Percentiles rank a stretch among this genome's conserved stretches.
Conservation (phyloP, 164 flowering plant species). For the Magnolia changhungtana region DNA sequence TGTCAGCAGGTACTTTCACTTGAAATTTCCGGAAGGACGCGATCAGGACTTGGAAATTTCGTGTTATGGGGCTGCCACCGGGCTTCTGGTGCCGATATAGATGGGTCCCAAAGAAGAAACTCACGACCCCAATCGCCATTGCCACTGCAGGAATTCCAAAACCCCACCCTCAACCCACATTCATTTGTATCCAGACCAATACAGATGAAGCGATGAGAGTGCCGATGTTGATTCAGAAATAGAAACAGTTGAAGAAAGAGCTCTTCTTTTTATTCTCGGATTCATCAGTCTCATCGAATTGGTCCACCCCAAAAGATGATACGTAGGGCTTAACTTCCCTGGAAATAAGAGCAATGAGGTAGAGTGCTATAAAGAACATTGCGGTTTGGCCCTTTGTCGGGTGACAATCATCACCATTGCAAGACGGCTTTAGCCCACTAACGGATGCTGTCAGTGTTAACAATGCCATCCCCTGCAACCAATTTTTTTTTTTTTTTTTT, state of each 20-base stretch:
- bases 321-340: conserved; percentile 37
- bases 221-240: conserved; percentile 44
- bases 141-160: conserved; percentile 47
- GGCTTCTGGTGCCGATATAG: conserved; percentile 39
- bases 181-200: conserved; percentile 39
- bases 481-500: neutral
- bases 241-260: conserved; percentile 74
- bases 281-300: conserved; percentile 31
- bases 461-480: conserved; percentile 57
- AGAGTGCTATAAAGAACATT: conserved; percentile 23
- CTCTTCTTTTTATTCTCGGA: conserved; percentile 39
- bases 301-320: conserved; percentile 34
- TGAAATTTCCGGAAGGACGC: conserved; percentile 32
- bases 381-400: conserved; percentile 10
- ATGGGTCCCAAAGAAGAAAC: conserved; percentile 32
- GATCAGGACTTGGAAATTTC: conserved; percentile 37
- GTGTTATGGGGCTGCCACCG: conserved; percentile 41
- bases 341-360: conserved; percentile 28
- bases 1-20: conserved; percentile 28
- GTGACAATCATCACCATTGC: conserved; percentile 32
- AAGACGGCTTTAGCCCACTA: conserved; percentile 49
- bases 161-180: conserved; percentile 46
- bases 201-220: conserved; percentile 41
- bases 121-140: conserved; percentile 34
- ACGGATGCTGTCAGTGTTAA: conserved; percentile 60